Conservation (phyloP, 257 asterid species). For the Leptodermis oblonga region DNA sequence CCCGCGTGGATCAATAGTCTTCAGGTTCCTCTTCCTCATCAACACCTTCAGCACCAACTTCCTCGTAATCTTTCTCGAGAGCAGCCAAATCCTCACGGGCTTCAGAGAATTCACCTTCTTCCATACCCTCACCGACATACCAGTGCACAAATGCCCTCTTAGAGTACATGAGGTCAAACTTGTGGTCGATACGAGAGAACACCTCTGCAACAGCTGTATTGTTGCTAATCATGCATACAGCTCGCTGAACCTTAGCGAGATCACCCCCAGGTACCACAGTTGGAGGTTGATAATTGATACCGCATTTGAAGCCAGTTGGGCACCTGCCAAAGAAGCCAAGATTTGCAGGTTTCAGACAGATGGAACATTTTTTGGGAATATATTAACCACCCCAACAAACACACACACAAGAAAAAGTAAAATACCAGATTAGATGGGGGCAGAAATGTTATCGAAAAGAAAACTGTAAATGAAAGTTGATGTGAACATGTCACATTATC, state of each 20-base stretch:
- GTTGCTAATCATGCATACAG: conserved; percentile 95
- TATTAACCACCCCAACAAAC: background rate
- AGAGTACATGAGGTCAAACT: conserved; percentile 84
- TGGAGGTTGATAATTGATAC: conserved; percentile 88
- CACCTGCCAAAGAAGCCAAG: conserved; percentile 48
- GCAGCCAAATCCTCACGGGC: conserved; percentile 95
- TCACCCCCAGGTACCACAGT: conserved; percentile 90
- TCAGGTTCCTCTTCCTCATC: conserved; percentile 76
- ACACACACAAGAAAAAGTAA: too few species aligned
- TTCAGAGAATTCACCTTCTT: conserved; percentile 89
- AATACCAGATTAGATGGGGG: background rate
- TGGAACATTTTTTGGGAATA: background rate
- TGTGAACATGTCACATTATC: background rate
- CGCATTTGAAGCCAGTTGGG: conserved; percentile 92
- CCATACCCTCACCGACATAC: conserved; percentile 97
- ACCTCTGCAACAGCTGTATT: conserved; percentile 95
- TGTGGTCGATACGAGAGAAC: conserved; percentile 84
- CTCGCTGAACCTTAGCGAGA: conserved; percentile 87
- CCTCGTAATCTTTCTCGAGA: conserved; percentile 79
- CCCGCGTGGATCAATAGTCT: conserved; percentile 40
- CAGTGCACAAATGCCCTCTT: conserved; percentile 94
- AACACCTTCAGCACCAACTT: conserved; percentile 84
- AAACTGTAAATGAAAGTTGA: background rate
- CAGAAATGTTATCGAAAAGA: background rate
- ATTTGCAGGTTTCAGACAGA: background rate